Evolutionary conservation across 2,329 filamentous ascomycete species (phyloP), one percentile per base, ranked within the genome.

Genomic region (Cadophora luteo-olivacea): DNA sequence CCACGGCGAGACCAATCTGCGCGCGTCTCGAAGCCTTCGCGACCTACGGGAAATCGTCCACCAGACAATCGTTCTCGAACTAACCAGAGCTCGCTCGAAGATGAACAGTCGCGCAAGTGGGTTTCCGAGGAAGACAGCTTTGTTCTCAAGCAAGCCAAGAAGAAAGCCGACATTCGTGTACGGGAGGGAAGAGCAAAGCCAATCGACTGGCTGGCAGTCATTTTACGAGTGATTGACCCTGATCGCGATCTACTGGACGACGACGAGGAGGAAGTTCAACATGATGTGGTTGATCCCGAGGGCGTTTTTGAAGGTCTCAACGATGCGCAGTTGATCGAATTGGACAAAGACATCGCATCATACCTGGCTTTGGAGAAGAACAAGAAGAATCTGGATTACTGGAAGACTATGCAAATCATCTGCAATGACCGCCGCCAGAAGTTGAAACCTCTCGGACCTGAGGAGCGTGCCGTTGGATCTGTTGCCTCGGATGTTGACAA

Each of bases 111-210:
- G 72, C 85, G 89, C 32, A 87, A 91, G 77, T 99, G 96, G 85
- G 92, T 98, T 24, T 92, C 95, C 64, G 92, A 97, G 75, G 96
- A 99, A 80, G 96, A 99, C 82, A 90, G 91, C 72, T 99, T 99
- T 77, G 96, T 98, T 67, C 84, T 99, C 77, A 94, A 94, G 80
- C 96, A 99, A 81, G 92, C 95, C 58, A 99, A 98, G 85, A 98
- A 97, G 84, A 98, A 97, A 84, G 95, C 96, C 52, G 92, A 94
- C 72, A 97, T 99, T 74, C 91, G 96, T 51, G 94, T 98, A 57
- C 92, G 94, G 74, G 94, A 97, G 80, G 92, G 92, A 12, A 89
- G 97, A 73, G 94, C 95, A 66, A 94, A 93, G 77, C 92, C 95
- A 11, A 95, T 98, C 76, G 96, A 99, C 82, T 94, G 92, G 85